phyloP scores from a whole-genome alignment of 331 rosid genomes.

The Telfairia occidentalis region DNA sequence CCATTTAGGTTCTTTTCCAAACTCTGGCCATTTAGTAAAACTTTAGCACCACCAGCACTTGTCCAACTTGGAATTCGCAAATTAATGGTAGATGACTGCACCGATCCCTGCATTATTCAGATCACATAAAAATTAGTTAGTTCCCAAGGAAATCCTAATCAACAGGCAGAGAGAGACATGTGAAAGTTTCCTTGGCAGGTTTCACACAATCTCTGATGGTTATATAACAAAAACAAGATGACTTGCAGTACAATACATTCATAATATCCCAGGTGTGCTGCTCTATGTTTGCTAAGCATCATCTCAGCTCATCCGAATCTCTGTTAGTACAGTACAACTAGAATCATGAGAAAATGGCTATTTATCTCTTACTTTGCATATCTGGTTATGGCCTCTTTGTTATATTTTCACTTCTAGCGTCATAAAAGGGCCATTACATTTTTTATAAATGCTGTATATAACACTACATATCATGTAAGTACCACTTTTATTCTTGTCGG shows the following conservation, averaged over 20 bases:
- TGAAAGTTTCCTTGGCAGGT: background rate
- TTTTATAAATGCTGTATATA: background rate
- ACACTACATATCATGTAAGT: background rate
- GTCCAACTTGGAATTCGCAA: conserved; percentile 81
- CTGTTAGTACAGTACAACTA: background rate
- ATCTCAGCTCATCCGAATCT: background rate
- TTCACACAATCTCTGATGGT: background rate
- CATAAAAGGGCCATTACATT: background rate
- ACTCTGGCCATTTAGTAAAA: conserved; percentile 28
- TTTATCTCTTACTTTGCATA: background rate
- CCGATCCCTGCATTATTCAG: conserved; percentile 24
- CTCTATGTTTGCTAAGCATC: background rate
- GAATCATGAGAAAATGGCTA: background rate
- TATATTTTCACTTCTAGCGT: background rate
- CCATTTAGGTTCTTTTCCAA: conserved; percentile 1
- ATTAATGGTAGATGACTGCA: conserved; percentile 37
- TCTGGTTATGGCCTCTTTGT: background rate
- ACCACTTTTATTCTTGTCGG: background rate
- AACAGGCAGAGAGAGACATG: background rate
- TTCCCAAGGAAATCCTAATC: background rate
- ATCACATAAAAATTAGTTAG: background rate
- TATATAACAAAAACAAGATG: background rate
- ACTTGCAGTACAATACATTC: too few relatives aligned
- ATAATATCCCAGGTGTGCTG: background rate
- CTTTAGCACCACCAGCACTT: conserved; percentile 27